Percentiles rank a stretch among this genome's conserved stretches.
phyloP scores from a whole-genome alignment of 2,329 filamentous ascomycete species.

The Cladosporium sp. region DNA sequence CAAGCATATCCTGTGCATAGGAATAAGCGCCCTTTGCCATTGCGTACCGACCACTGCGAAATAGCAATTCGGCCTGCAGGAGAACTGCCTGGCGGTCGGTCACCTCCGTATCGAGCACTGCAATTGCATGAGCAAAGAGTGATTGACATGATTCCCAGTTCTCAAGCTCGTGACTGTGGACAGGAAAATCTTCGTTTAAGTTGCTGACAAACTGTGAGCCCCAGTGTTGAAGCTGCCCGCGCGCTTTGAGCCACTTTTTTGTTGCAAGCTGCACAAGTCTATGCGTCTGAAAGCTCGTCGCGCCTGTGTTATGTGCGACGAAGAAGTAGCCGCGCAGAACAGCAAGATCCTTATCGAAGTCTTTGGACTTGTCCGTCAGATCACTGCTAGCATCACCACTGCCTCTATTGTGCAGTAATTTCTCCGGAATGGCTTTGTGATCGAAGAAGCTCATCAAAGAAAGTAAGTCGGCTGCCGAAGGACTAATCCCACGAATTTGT shows the following conservation, averaged over 20 bases:
- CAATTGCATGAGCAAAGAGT: conserved; percentile 33
- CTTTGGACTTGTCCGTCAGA: conserved; percentile 21
- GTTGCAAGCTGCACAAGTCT: conserved; percentile 44
- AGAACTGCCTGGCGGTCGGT: neutral
- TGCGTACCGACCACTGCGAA: conserved; percentile 14
- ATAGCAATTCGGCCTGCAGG: neutral
- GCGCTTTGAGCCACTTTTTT: conserved; percentile 35
- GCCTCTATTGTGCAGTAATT: neutral
- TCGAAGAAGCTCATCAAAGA: conserved; percentile 52
- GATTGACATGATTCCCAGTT: conserved; percentile 30
- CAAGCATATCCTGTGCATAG: neutral
- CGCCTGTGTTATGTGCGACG: conserved; percentile 27
- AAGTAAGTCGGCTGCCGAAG: conserved; percentile 44
- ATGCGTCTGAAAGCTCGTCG: conserved; percentile 44
- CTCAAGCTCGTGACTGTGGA: conserved; percentile 23
- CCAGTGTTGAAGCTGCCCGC: conserved; percentile 30
- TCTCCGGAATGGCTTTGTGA: conserved; percentile 25
- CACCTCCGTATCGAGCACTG: neutral
- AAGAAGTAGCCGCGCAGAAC: conserved; percentile 42
- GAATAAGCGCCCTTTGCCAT: conserved; percentile 3
- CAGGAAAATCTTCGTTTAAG: neutral
- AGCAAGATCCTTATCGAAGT: conserved; percentile 32
- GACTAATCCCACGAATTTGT: conserved; percentile 18
- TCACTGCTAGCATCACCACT: neutral
- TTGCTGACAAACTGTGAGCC: conserved; percentile 24